These are phyloP conservation scores for Arachnopeziza araneosa DNA, from an alignment of 2,329 filamentous ascomycete genomes.

Conservation along the genomic window DNA sequence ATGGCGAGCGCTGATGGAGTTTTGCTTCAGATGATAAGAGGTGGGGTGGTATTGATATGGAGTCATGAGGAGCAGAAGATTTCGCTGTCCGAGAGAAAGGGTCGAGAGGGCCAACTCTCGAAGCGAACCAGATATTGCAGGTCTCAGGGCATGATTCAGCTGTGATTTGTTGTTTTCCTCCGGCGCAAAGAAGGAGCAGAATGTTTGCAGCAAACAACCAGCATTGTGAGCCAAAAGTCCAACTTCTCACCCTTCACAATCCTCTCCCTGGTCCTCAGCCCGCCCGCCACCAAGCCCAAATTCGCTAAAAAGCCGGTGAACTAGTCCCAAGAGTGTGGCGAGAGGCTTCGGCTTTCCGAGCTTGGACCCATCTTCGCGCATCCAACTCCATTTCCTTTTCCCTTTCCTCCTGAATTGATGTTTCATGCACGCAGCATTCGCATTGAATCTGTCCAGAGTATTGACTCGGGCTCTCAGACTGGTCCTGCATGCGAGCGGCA, in stretches of 20 bases:
- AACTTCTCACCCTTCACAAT: not conserved
- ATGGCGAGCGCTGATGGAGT: conserved; percentile 18
- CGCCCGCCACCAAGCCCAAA: not conserved
- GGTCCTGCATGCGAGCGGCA: not conserved
- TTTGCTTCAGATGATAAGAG: conserved; percentile 20
- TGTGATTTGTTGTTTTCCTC: not conserved
- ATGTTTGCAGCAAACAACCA: not conserved
- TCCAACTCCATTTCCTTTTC: not conserved
- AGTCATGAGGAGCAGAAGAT: not conserved
- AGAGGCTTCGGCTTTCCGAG: not conserved
- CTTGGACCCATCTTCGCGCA: not conserved
- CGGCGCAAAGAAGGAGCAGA: not conserved
- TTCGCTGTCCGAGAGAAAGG: not conserved
- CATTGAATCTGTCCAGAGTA: not conserved
- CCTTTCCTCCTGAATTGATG: not conserved
- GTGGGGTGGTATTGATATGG: not conserved
- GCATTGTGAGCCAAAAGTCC: not conserved
- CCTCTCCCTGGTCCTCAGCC: no score
- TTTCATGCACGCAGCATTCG: not conserved
- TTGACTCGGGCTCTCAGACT: not conserved
- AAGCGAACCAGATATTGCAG: not conserved
- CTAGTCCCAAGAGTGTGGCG: not conserved
- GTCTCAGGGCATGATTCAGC: not conserved
- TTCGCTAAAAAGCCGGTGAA: not conserved
- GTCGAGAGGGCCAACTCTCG: not conserved